Conservation (phyloP, 2,329 filamentous ascomycete genomes). For the Fusarium sarcochroum region DNA sequence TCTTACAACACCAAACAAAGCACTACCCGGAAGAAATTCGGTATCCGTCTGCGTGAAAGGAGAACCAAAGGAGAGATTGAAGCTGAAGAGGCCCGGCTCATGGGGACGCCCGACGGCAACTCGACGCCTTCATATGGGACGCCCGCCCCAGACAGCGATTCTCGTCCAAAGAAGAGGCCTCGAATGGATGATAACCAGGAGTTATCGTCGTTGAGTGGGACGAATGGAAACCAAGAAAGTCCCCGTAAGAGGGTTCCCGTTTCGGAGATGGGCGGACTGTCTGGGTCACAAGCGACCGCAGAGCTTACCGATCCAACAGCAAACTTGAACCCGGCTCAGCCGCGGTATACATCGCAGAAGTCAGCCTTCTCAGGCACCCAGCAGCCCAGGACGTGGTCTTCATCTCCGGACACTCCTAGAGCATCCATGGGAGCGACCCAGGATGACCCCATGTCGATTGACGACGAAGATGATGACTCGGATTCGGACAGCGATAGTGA, state of each 20-base stretch:
- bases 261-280: constrained; percentile 54
- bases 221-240: constrained; percentile 22
- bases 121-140: constrained; percentile 20
- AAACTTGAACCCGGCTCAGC: constrained; percentile 40
- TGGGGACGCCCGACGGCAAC: constrained; percentile 36
- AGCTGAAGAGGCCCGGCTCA: constrained; percentile 58
- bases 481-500: constrained; percentile 42
- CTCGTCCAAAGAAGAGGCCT: constrained; percentile 45
- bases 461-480: constrained; percentile 37
- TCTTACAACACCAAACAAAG: constrained; percentile 69
- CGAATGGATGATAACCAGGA: constrained; percentile 32
- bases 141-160: constrained; percentile 14
- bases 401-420: constrained; percentile 8
- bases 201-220: background rate
- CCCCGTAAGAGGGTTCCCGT: constrained; percentile 50
- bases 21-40: constrained; percentile 69
- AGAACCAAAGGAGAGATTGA: constrained; percentile 63
- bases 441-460: constrained; percentile 49
- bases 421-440: constrained; percentile 31
- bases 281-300: constrained; percentile 54
- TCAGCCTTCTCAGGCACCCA: constrained; percentile 1
- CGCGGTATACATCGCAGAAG: constrained; percentile 29
- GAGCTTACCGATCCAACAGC: constrained; percentile 56
- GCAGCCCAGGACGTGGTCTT: background rate
- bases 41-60: constrained; percentile 66